phyloP scores from a whole-genome alignment of 2,329 filamentous ascomycete genomes.

The Pseudogymnoascus sp. region DNA sequence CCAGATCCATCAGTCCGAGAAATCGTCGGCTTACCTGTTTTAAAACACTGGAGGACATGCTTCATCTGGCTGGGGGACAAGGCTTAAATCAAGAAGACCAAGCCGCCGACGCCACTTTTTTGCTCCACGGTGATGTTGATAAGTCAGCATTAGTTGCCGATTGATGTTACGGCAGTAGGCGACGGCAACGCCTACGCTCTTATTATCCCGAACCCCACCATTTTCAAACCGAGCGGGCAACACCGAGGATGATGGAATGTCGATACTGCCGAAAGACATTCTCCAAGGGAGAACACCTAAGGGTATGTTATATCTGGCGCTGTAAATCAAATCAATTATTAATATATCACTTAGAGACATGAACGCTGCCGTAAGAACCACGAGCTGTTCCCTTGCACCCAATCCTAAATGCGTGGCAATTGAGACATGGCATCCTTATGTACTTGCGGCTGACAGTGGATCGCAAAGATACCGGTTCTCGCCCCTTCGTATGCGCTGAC shows the following conservation, averaged over 20 bases:
- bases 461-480: slow-evolving; percentile 32
- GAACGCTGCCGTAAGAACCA: slow-evolving; percentile 33
- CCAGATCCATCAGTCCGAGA: neutral
- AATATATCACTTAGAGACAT: slow-evolving; percentile 29
- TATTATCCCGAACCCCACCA: slow-evolving; percentile 7
- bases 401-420: neutral
- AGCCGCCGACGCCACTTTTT: neutral
- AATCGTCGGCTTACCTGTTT: neutral
- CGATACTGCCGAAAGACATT: slow-evolving; percentile 33
- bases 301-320: slow-evolving; percentile 22
- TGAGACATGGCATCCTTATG: neutral
- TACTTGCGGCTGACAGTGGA: neutral
- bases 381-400: slow-evolving; percentile 16
- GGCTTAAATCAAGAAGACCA: slow-evolving; percentile 1
- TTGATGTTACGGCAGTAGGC: neutral
- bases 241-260: slow-evolving; percentile 27
- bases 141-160: neutral
- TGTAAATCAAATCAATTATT: slow-evolving; percentile 9
- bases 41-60: neutral
- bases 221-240: slow-evolving; percentile 6
- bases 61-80: neutral
- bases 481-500: slow-evolving; percentile 34
- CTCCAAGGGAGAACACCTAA: slow-evolving; percentile 34
- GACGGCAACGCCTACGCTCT: neutral
- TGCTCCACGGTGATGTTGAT: neutral